These are phyloP conservation scores for Ceratocystis cubensis DNA, from an alignment of 2,329 filamentous ascomycete species.

Conservation along the genomic window DNA sequence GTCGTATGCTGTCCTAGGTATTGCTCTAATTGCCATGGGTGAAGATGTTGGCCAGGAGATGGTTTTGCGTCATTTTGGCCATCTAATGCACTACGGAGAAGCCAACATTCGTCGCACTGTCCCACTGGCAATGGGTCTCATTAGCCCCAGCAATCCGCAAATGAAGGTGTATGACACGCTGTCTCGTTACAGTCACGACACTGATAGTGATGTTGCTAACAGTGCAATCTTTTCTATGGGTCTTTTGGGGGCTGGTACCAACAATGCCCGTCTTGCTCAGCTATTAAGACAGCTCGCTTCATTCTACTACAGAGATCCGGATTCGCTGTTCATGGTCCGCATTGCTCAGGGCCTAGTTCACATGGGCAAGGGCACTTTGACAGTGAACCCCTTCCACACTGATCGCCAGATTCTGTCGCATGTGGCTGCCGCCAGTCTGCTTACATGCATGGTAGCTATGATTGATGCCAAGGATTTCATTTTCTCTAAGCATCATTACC, in stretches of 20 bases:
- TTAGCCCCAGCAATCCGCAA: conserved; percentile 95
- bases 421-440: conserved; percentile 76
- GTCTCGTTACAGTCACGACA: conserved; percentile 95
- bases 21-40: conserved; percentile 92
- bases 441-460: conserved; percentile 82
- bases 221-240: conserved; percentile 99
- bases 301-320: conserved; percentile 95
- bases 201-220: conserved; percentile 93
- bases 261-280: conserved; percentile 93
- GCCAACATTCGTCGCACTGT: conserved; percentile 94
- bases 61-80: conserved; percentile 92
- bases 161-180: conserved; percentile 99
- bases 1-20: conserved; percentile 86
- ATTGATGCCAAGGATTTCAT: conserved; percentile 87
- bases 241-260: conserved; percentile 87
- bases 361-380: conserved; percentile 97
- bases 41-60: conserved; percentile 98
- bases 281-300: conserved; percentile 86
- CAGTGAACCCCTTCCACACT: conserved; percentile 97
- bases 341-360: conserved; percentile 95
- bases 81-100: conserved; percentile 98
- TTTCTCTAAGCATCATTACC: conserved; percentile 62
- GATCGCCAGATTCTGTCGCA: conserved; percentile 90
- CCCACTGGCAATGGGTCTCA: conserved; percentile 87
- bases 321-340: conserved; percentile 96